These are phyloP conservation scores for Cystoderma amianthinum DNA, from an alignment of 768 basidiomycete genomes.

Conservation along the genomic window DNA sequence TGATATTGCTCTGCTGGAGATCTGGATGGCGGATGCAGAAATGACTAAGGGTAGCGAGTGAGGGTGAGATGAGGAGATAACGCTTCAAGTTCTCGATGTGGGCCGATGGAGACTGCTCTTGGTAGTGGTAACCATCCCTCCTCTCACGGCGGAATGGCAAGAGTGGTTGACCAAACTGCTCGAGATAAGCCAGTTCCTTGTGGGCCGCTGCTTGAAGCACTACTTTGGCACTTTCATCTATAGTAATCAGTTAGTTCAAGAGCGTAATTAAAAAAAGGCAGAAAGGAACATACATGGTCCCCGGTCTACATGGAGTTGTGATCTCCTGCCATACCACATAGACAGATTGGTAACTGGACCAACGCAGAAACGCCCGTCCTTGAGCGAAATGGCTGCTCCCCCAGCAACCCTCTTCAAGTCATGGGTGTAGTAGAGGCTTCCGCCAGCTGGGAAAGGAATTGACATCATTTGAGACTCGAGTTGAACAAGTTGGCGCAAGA, in stretches of 20 bases:
- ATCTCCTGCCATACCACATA: conserved; percentile 46
- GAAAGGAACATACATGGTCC: conserved; percentile 43
- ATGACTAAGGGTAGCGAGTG: conserved; percentile 27
- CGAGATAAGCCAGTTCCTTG: conserved; percentile 44
- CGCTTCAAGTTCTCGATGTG: conserved; percentile 43
- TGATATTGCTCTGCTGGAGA: conserved; percentile 42
- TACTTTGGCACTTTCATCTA: conserved; percentile 37
- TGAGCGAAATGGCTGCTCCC: conserved; percentile 25
- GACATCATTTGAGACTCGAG: conserved; percentile 44
- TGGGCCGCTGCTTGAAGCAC: conserved; percentile 31
- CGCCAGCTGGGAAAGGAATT: conserved; percentile 38
- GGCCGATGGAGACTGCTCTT: conserved; percentile 31
- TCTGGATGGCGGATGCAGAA: conserved; percentile 51
- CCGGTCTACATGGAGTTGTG: conserved; percentile 38
- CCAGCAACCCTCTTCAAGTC: conserved; percentile 34
- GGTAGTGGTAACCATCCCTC: conserved; percentile 37
- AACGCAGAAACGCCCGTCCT: conserved; percentile 35
- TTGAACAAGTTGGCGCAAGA: conserved; percentile 36
- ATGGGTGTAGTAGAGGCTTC: conserved; percentile 40
- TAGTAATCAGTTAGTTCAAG: conserved; percentile 25
- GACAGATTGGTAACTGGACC: conserved; percentile 34
- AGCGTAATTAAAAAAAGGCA: conserved; percentile 17
- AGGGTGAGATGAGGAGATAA: conserved; percentile 41
- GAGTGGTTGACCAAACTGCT: conserved; percentile 39
- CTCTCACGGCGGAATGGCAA: conserved; percentile 32